phyloP scores from a whole-genome alignment of 495 filamentous ascomycete genomes.

The Podospora pseudoanserina region DNA sequence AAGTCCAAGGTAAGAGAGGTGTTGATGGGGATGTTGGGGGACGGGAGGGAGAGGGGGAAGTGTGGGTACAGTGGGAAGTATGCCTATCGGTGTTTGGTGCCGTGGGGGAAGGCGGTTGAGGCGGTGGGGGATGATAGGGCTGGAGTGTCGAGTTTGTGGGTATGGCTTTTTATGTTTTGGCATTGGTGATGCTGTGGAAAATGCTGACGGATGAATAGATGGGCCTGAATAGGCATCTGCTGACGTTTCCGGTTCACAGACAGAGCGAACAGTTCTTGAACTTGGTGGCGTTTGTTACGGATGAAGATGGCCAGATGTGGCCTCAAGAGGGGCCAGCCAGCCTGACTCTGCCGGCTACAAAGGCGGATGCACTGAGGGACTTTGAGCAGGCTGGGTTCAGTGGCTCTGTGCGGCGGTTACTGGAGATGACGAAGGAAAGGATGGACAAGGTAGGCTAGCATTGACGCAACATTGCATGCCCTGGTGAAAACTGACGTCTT shows the following conservation, averaged over 20 bases:
- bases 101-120: constrained; percentile 49
- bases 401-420: constrained; percentile 33
- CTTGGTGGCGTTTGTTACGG: constrained; percentile 21
- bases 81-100: constrained; percentile 53
- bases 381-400: constrained; percentile 49
- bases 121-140: constrained; percentile 58
- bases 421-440: constrained; percentile 28
- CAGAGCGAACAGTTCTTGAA: constrained; percentile 56
- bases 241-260: constrained; percentile 62
- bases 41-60: constrained; percentile 17
- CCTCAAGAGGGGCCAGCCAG: background rate
- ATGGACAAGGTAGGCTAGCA: constrained; percentile 17
- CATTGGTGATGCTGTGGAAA: constrained; percentile 14
- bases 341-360: constrained; percentile 23
- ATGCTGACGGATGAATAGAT: constrained; percentile 46
- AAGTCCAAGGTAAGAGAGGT: constrained; percentile 50
- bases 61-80: constrained; percentile 51
- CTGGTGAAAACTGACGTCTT: constrained; percentile 30
- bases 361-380: constrained; percentile 55
- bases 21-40: constrained; percentile 34
- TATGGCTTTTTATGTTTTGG: constrained; percentile 37
- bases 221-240: constrained; percentile 54
- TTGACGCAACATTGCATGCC: background rate
- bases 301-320: constrained; percentile 29
- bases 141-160: constrained; percentile 48